A percentile compares a stretch with the other conserved stretches of the same genome.
Evolutionary conservation across 2,329 filamentous ascomycete species (phyloP).

Genomic region (Sporothrix phasma): DNA sequence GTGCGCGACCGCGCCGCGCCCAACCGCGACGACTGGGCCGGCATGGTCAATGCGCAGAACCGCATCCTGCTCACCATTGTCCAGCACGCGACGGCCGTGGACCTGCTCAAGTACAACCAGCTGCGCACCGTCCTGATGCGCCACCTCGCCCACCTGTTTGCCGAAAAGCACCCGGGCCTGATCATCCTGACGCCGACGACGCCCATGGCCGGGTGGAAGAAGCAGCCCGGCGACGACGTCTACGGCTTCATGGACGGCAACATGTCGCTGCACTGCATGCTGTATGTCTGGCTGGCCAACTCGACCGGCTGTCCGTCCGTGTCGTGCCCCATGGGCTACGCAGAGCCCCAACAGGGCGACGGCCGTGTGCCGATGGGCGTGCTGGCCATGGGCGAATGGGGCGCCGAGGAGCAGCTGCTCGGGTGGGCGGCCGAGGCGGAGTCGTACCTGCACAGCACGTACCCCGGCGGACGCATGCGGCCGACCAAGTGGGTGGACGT

Average conservation of each 20-base stretch:
- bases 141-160: constrained; percentile 63
- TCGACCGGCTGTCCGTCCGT: constrained; percentile 69
- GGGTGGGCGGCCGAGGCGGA: constrained; percentile 50
- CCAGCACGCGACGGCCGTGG: constrained; percentile 52
- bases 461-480: constrained; percentile 39
- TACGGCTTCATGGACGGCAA: constrained; percentile 71
- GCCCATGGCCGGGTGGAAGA: constrained; percentile 65
- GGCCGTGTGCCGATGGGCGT: constrained; percentile 53
- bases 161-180: constrained; percentile 60
- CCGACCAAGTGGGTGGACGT: constrained; percentile 52
- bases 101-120: constrained; percentile 63
- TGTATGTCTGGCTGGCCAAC: constrained; percentile 79
- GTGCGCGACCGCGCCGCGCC: constrained; percentile 32
- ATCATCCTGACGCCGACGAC: constrained; percentile 71
- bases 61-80: constrained; percentile 58
- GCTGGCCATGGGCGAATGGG: constrained; percentile 58
- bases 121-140: constrained; percentile 69
- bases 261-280: constrained; percentile 65
- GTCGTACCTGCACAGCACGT: constrained; percentile 38
- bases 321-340: constrained; percentile 65
- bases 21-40: constrained; percentile 40
- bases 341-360: constrained; percentile 42
- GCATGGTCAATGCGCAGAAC: constrained; percentile 55
- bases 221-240: constrained; percentile 45
- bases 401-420: constrained; percentile 52